phyloP scores from a whole-genome alignment of 2,329 filamentous ascomycete species.

The Microdochium trichocladiopsis region DNA sequence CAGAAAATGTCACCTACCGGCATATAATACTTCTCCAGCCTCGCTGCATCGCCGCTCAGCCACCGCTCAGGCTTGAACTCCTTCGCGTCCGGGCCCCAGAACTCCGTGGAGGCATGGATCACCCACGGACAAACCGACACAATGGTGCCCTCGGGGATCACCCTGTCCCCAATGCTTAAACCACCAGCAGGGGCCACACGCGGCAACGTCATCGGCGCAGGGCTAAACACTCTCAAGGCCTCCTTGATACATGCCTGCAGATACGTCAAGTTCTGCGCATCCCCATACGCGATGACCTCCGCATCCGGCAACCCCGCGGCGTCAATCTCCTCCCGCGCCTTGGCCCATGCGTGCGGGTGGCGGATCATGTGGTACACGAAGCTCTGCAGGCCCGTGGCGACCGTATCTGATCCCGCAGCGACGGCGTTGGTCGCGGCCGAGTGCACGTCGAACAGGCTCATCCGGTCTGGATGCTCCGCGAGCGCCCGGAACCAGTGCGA shows the following conservation, averaged over 20 bases:
- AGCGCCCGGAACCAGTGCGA: slow-evolving; percentile 8
- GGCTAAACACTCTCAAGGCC: slow-evolving; percentile 12
- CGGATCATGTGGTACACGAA: slow-evolving; percentile 16
- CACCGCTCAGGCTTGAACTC: slow-evolving; percentile 1
- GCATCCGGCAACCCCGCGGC: slow-evolving; percentile 1
- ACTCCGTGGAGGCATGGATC: neutral
- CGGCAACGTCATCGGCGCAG: slow-evolving; percentile 3
- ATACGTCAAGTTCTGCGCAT: slow-evolving; percentile 14
- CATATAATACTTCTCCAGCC: neutral
- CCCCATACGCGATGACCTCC: slow-evolving; percentile 5
- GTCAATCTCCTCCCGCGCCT: slow-evolving; percentile 8
- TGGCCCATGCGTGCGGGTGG: slow-evolving; percentile 3
- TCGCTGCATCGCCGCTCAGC: neutral
- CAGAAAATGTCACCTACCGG: neutral
- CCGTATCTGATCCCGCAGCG: slow-evolving; percentile 12
- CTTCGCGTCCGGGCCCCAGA: neutral
- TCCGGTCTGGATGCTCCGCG: slow-evolving; percentile 6
- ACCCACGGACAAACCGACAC: neutral
- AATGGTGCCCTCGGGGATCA: slow-evolving; percentile 11
- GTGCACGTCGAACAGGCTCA: slow-evolving; percentile 1
- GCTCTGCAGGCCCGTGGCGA: slow-evolving; percentile 12
- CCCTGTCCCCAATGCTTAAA: slow-evolving; percentile 8
- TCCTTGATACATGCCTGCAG: slow-evolving; percentile 18
- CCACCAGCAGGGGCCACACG: slow-evolving; percentile 9
- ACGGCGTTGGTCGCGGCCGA: slow-evolving; percentile 1